phyloP scores from a whole-genome alignment of 169 alveolate species.

The Perkinsus chesapeaki region DNA sequence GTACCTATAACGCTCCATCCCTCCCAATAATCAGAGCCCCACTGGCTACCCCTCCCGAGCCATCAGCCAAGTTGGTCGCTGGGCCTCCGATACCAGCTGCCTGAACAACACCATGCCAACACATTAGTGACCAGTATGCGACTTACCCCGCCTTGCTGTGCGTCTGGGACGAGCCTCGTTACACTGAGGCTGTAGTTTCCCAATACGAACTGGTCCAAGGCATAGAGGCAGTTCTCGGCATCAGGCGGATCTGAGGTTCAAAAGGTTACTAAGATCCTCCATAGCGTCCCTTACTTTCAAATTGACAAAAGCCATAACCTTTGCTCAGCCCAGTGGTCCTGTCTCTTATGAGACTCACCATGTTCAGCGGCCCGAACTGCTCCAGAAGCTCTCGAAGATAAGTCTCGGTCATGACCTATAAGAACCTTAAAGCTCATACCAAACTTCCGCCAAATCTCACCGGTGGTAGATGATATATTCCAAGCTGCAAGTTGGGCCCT shows the following conservation, averaged over 20 bases:
- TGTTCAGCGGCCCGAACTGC: conserved; percentile 50
- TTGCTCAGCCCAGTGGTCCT: conserved; percentile 47
- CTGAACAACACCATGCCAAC: not conserved
- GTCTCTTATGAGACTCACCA: conserved; percentile 48
- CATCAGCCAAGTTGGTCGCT: conserved; percentile 41
- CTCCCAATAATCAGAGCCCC: conserved; percentile 46
- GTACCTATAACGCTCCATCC: conserved; percentile 48
- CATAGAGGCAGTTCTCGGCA: conserved; percentile 37
- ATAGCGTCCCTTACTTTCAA: conserved; percentile 46
- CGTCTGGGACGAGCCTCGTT: not conserved
- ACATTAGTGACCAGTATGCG: not conserved
- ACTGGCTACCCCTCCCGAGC: conserved; percentile 34
- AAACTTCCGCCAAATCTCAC: not conserved
- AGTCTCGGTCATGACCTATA: conserved; percentile 35
- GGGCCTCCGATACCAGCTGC: not conserved
- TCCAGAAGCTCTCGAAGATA: conserved; percentile 43
- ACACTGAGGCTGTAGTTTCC: not conserved
- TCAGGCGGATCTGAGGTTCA: conserved; percentile 43
- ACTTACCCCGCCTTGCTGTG: conserved; percentile 33
- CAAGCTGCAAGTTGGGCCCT: not conserved
- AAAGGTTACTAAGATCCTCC: conserved; percentile 40
- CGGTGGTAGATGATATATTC: not conserved
- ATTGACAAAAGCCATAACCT: conserved; percentile 64
- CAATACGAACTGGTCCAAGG: not conserved
- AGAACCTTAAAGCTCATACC: not conserved